Evolutionary conservation across 352 stramenopile species (phyloP), one percentile per base, ranked within the genome.

Genomic region (Elongisporangium anandrum): DNA sequence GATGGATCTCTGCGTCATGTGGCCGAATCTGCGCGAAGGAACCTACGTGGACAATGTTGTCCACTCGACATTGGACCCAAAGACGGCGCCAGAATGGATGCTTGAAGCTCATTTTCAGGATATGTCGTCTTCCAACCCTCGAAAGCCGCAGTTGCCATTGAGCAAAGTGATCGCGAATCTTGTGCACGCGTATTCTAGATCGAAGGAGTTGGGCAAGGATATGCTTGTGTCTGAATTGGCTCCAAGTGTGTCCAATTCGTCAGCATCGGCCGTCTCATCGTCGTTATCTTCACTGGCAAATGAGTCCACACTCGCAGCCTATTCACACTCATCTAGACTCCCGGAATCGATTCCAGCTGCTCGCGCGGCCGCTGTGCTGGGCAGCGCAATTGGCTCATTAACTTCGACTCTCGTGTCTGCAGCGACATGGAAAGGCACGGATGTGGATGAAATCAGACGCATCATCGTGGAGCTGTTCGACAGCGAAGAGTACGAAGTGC

Each of bases 1-100:
- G 26, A 73, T 94, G 54, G 67, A 88, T 50, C 68, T 94, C 17
- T 83, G 72, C 2, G 70, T 77, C 4, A 75, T 77, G 21, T 94
- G 85, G 85, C 76, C 79, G 0, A 83, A 83, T 38, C 60, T 94
- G 29, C 71, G 81, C 38, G 85, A 94, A 75, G 85, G 85, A 6
- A 84, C 79, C 6, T 94, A 90, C 47, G 85, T 94, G 4, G 85
- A 94, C 64, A 94, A 94, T 58, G 81, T 79, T 2, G 85, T 94
- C 22, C 85, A 94, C 51, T 92, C 85, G 47, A 92, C 82, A 1
- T 60, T 94, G 38, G 75, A 92, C 52, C 77, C 83, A 1, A 73
- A 64, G 20, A 80, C 72, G 7, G 85, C 85, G 7, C 82, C 82
- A 16, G 62, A 86, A 17, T 93, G 84, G 84, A 77, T 79, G 63